Evolutionary conservation across 768 basidiomycete genomes (phyloP).

Genomic region (Dioszegia aurantiaca): DNA sequence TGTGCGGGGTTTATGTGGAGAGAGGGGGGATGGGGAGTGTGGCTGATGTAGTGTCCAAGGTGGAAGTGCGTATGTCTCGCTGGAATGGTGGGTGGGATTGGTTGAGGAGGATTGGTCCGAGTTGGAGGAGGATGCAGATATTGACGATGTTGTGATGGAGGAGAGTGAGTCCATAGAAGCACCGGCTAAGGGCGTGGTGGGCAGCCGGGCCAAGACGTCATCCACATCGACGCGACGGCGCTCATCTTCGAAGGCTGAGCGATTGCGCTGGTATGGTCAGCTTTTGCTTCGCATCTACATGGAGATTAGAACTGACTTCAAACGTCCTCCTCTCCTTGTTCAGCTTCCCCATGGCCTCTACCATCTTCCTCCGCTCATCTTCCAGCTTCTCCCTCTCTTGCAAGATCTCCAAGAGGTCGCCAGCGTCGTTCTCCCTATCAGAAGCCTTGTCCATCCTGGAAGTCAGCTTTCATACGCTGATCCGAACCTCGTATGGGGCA

Average conservation of each 20-base stretch:
- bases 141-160: conserved; percentile 3
- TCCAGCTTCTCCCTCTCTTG: conserved; percentile 25
- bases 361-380: conserved; percentile 29
- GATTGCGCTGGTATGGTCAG: conserved; percentile 35
- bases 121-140: background rate
- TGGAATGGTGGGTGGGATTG: background rate
- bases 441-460: conserved; percentile 14
- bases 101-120: background rate
- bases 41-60: conserved; percentile 24
- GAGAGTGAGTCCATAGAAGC: background rate
- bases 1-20: conserved; percentile 17
- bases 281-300: background rate
- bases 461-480: conserved; percentile 1
- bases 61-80: background rate
- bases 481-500: background rate
- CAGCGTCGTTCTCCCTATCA: conserved; percentile 11
- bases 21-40: conserved; percentile 30
- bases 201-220: conserved; percentile 27
- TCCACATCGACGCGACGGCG: conserved; percentile 30
- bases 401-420: conserved; percentile 7
- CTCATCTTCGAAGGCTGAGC: conserved; percentile 41
- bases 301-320: conserved; percentile 32
- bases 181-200: conserved; percentile 17
- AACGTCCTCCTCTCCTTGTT: conserved; percentile 34
- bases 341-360: conserved; percentile 23